Base-by-base conservation (phyloP, 371 early-diverging fungal genomes). In the Mortierella sp. region DNA sequence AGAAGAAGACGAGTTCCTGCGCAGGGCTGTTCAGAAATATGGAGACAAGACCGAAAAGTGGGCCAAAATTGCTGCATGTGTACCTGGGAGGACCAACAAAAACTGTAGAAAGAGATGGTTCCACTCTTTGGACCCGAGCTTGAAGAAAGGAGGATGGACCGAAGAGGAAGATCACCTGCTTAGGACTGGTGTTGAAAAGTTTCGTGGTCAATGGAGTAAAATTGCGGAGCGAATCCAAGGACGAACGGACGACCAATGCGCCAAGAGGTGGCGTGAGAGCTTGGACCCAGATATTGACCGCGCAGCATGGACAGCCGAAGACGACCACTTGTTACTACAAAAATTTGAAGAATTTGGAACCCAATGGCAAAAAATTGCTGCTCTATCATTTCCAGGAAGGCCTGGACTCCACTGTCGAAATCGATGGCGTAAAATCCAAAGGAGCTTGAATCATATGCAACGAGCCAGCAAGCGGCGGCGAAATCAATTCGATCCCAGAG, bases 61-160 rank as follows among this genome's bases (percentile, higher is more conserved):
- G 95, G 87, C 93, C 0, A 91, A 91, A 42, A 94, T 94, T 60
- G 94, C 95, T 1, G 89, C 89, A 15, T 89, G 92, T 70, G 93
- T 95, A 0, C 94, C 94, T 0, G 93, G 94, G 0, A 87, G 95
- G 17, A 93, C 93, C 35, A 93, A 93, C 85, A 93, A 92, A 75
- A 91, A 92, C 65, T 95, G 95, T 66, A 84, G 95, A 49, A 93
- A 94, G 75, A 78, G 94, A 6, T 95, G 95, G 95, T 93, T 92
- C 66, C 93, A 93, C 63, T 93, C 94, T 3, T 84, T 95, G 4
- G 93, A 94, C 65, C 95, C 95, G 5, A 87, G 89, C 2, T 68
- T 94, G 55, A 87, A 89, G 55, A 93, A 93, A 67, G 94, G 94
- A 5, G 87, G 92, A 7, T 95, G 95, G 95, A 93, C 93, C 3